phyloP scores from a whole-genome alignment of 805 yeast genomes.

The Saccharomycopsis schoenii region DNA sequence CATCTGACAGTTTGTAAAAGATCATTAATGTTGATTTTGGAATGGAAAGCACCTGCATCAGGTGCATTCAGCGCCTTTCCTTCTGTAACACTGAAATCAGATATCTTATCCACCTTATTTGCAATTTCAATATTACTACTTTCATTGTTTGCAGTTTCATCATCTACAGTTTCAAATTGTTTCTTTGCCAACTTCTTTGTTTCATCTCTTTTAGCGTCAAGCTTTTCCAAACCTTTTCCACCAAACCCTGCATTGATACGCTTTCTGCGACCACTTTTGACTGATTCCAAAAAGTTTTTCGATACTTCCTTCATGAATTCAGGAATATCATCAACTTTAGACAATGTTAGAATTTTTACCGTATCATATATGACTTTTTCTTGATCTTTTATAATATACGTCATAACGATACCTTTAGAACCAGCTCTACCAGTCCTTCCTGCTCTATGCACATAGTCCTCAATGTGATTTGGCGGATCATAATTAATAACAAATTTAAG shows the following conservation, averaged over 20 bases:
- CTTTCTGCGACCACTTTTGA: slow-evolving; percentile 50
- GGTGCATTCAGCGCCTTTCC: slow-evolving; percentile 44
- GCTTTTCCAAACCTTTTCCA: slow-evolving; percentile 79
- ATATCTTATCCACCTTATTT: slow-evolving; percentile 7
- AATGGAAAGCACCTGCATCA: slow-evolving; percentile 46
- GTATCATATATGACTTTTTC: slow-evolving; percentile 59
- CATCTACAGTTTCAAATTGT: slow-evolving; percentile 4
- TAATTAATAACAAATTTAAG: slow-evolving; percentile 73
- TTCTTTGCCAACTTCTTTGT: slow-evolving; percentile 12
- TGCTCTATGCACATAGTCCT: slow-evolving; percentile 92
- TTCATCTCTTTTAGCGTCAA: slow-evolving; percentile 51
- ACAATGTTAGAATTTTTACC: slow-evolving; percentile 51
- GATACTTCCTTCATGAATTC: slow-evolving; percentile 38
- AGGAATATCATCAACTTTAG: slow-evolving; percentile 37
- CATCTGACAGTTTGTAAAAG: slow-evolving; percentile 74
- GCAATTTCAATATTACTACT: slow-evolving; percentile 16
- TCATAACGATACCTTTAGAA: slow-evolving; percentile 59
- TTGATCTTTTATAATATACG: slow-evolving; percentile 57
- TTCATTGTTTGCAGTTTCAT: slow-evolving; percentile 19
- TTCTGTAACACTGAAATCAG: slow-evolving; percentile 17
- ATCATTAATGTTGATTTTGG: slow-evolving; percentile 72
- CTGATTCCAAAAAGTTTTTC: slow-evolving; percentile 43
- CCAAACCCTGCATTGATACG: slow-evolving; percentile 76
- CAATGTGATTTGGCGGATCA: slow-evolving; percentile 79
- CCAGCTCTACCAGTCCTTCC: slow-evolving; percentile 97